Percentiles rank a stretch among this genome's conserved stretches.
These are phyloP conservation scores for Lecanicillium sp. DNA, from an alignment of 2,329 filamentous ascomycete species.

Conservation along the genomic window DNA sequence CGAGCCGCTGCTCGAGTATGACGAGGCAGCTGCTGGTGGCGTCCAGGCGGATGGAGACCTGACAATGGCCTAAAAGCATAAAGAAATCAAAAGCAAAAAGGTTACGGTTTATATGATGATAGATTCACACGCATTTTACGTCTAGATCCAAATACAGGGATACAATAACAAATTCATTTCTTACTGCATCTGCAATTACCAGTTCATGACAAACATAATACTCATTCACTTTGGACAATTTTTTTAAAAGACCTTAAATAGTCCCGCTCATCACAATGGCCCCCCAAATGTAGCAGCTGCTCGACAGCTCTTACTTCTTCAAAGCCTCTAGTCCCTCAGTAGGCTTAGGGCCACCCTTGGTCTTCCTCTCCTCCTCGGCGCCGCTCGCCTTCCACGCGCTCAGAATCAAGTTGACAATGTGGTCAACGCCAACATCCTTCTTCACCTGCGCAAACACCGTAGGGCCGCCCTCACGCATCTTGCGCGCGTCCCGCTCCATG, in stretches of 20 bases:
- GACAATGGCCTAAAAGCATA: constrained; percentile 20
- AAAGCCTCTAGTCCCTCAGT: constrained; percentile 48
- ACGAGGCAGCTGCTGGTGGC: constrained; percentile 9
- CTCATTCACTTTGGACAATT: no score
- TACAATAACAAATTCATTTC: no score
- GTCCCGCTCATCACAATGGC: no score
- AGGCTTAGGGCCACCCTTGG: constrained; percentile 47
- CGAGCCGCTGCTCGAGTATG: constrained; percentile 33
- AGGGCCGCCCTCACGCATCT: constrained; percentile 92
- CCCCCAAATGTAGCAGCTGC: no score
- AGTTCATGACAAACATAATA: no score
- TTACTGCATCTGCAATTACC: no score
- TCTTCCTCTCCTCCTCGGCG: constrained; percentile 54
- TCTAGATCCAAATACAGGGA: no score
- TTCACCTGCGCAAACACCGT: constrained; percentile 98
- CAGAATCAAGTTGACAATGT: constrained; percentile 80
- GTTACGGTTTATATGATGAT: no score
- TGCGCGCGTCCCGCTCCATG: constrained; percentile 90
- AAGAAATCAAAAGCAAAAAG: not conserved
- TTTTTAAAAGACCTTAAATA: no score
- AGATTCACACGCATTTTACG: no score
- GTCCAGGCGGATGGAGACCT: constrained; percentile 20
- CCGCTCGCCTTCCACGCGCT: constrained; percentile 92
- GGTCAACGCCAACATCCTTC: constrained; percentile 73
- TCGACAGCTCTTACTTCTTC: constrained; percentile 12